Conservation (phyloP, 2,329 filamentous ascomycete species). For the Ascochyta clinopodiicola region DNA sequence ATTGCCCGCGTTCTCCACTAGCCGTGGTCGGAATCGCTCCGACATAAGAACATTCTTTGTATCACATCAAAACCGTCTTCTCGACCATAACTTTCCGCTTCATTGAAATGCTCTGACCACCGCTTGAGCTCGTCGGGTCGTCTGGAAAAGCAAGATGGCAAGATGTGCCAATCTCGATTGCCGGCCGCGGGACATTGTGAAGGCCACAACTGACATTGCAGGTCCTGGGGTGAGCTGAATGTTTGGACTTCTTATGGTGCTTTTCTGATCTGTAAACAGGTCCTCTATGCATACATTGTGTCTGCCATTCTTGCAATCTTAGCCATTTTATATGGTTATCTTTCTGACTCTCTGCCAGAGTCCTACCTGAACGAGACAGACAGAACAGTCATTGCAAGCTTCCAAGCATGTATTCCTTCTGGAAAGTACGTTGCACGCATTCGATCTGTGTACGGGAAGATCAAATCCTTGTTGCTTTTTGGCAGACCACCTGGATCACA, state of each 20-base stretch:
- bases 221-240: conserved; percentile 19
- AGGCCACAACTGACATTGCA: conserved; percentile 20
- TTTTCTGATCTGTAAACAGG: conserved; percentile 5
- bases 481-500: not conserved
- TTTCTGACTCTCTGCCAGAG: conserved; percentile 25
- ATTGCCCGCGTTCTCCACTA: not conserved
- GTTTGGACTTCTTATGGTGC: not conserved
- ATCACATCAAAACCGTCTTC: not conserved
- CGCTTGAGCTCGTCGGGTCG: not conserved
- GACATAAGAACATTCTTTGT: not conserved
- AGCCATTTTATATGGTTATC: conserved; percentile 22
- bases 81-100: not conserved
- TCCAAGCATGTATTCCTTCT: conserved; percentile 9
- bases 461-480: not conserved
- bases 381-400: conserved; percentile 13
- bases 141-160: not conserved
- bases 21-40: not conserved
- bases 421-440: not conserved
- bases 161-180: conserved; percentile 11
- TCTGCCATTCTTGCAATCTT: conserved; percentile 22
- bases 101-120: not conserved
- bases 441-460: not conserved
- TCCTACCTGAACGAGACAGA: conserved; percentile 20
- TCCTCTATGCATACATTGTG: conserved; percentile 20
- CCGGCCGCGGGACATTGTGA: conserved; percentile 3